These are phyloP conservation scores for Metrosideros polymorpha DNA, from an alignment of 441 rosid species.

Conservation along the genomic window DNA sequence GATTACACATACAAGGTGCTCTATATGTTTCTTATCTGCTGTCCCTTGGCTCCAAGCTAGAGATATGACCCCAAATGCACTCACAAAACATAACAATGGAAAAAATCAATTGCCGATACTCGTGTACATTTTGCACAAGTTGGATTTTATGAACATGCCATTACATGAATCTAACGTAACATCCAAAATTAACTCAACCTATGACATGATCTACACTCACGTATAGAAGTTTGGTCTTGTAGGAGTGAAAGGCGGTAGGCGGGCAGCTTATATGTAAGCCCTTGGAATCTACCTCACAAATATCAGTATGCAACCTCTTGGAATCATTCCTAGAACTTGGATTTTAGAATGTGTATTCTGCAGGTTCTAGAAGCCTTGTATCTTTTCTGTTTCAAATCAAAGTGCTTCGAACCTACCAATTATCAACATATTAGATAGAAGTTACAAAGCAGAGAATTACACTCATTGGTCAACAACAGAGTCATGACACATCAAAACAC, in stretches of 20 bases:
- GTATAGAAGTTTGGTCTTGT: background rate
- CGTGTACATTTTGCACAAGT: background rate
- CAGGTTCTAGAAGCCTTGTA: background rate
- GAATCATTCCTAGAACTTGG: background rate
- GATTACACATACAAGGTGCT: background rate
- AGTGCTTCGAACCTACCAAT: background rate
- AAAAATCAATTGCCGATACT: background rate
- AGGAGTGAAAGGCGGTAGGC: background rate
- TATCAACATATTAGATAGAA: background rate
- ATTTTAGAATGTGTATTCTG: background rate
- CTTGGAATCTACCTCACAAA: background rate
- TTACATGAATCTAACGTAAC: background rate
- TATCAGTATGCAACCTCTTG: background rate
- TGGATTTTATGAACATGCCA: background rate
- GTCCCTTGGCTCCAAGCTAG: background rate
- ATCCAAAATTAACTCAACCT: background rate
- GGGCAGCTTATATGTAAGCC: background rate
- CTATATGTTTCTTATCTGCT: background rate
- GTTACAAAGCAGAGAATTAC: background rate
- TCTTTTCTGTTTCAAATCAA: background rate
- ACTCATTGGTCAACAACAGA: background rate
- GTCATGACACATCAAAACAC: background rate
- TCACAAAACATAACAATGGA: background rate
- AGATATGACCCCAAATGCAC: background rate
- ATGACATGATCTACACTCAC: background rate